Percentiles rank a stretch among this genome's conserved stretches.
Conservation (phyloP, 106 monocot species). For the Dioscorea zingiberensis region DNA sequence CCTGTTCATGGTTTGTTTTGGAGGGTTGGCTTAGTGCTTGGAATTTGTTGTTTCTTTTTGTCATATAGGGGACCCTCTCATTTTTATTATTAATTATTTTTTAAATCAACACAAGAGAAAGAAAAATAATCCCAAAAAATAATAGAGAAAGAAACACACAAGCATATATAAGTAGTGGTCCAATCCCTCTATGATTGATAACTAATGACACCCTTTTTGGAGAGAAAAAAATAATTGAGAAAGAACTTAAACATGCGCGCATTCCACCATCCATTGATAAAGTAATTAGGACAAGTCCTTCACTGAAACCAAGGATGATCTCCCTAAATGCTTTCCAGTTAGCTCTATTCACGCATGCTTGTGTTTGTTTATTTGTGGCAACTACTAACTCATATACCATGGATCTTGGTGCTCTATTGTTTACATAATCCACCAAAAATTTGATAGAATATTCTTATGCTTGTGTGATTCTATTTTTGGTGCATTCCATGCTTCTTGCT, state of each 20-base stretch:
- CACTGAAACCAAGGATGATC: too few species aligned
- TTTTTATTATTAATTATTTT: too few species aligned
- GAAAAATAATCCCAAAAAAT: too few species aligned
- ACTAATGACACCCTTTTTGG: background rate
- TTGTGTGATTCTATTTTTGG: background rate
- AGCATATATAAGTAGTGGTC: too few species aligned
- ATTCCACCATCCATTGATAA: background rate
- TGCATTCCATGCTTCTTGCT: background rate
- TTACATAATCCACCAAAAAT: background rate
- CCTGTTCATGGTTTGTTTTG: too few species aligned
- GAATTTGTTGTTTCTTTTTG: too few species aligned
- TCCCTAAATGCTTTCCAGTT: background rate
- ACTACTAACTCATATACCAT: background rate
- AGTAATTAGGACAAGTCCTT: background rate
- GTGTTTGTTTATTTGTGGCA: constrained; percentile 1
- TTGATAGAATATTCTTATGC: background rate
- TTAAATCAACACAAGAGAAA: too few species aligned
- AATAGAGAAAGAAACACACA: too few species aligned
- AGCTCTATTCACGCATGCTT: background rate
- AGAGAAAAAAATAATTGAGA: too few species aligned
- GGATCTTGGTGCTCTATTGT: background rate
- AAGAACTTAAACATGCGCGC: background rate
- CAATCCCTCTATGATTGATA: too few species aligned
- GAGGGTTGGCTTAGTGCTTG: too few species aligned
- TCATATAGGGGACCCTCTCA: too few species aligned